Base-by-base conservation (phyloP, 1,284 basidiomycete genomes). In the Limonomyces culmigenus region DNA sequence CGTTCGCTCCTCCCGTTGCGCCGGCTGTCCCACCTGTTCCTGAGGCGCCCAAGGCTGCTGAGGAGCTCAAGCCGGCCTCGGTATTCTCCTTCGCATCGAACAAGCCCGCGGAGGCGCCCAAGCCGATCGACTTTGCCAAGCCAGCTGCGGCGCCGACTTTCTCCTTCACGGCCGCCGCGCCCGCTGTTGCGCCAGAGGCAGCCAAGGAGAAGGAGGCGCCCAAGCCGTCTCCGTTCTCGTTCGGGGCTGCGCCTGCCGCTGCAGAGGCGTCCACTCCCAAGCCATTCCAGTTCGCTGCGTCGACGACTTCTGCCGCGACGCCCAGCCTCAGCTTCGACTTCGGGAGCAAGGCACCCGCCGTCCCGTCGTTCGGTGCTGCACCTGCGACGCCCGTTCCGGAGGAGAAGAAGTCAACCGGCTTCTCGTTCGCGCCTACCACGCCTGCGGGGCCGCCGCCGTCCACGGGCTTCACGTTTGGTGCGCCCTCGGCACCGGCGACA, bases 351-450 rank as follows among this genome's bases (percentile, higher is more conserved):
- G 34, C 20, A n/a, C n/a, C n/a, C n/a, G n/a, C n/a, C n/a, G n/a
- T n/a, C n/a, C n/a, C n/a, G n/a, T 37, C 40, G 3, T 47, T 47
- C 37, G 46, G 45, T 23, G 45, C 46, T 18, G 15, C 50, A 2
- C 38, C 46, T 12, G 33, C 46, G 13, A 39, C 46, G 3, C 39
- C 43, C 29, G 35, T 41, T 3, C 23, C 27, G 36, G 29, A n/a
- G 19, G 41, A 41, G 33, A 40, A 39, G 5, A 35, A 39, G 34
- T 30, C 40, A 3, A 36, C 42, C 29, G 39, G n/a, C n/a, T 46
- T 46, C 35, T 39, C 43, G 11, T 62, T 63, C 37, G 19, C 52
- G 16, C 38, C 55, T 20, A 36, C 38, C 19, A 8, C 33, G 29
- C 31, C 42, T 34, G 25, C 31, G 4, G 29, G 25, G 18, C 20